These are phyloP conservation scores for Fraxinus americana DNA, from an alignment of 257 asterid species.

Conservation along the genomic window DNA sequence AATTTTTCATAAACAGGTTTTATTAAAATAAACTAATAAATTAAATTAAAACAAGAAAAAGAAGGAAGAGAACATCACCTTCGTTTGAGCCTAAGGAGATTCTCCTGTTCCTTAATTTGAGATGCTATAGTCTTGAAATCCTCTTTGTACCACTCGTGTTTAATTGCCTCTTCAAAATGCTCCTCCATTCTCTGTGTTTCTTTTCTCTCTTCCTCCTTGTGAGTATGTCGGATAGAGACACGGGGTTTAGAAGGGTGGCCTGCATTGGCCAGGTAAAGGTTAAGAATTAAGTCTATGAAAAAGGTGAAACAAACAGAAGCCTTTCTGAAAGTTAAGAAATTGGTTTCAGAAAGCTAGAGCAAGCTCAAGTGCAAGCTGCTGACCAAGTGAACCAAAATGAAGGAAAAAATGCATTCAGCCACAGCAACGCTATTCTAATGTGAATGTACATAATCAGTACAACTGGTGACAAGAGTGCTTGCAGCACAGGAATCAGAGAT, in stretches of 20 bases:
- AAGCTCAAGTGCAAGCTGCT: background rate
- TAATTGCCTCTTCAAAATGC: conserved; percentile 22
- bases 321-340: background rate
- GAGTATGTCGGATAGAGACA: background rate
- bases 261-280: background rate
- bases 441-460: background rate
- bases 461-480: background rate
- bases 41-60: background rate
- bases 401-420: background rate
- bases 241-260: background rate
- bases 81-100: conserved; percentile 61
- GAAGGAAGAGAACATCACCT: conserved; percentile 37
- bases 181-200: conserved; percentile 20
- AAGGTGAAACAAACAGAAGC: background rate
- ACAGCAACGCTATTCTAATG: background rate
- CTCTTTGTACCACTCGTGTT: conserved; percentile 18
- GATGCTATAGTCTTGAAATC: conserved; percentile 43
- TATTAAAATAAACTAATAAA: background rate
- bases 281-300: background rate
- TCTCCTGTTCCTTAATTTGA: conserved; percentile 50
- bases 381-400: background rate
- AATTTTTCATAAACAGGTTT: conserved; percentile 1
- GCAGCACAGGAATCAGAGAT: background rate
- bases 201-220: background rate
- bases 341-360: background rate